phyloP scores from a whole-genome alignment of 2,329 filamentous ascomycete genomes.

The Fusarium clavum region DNA sequence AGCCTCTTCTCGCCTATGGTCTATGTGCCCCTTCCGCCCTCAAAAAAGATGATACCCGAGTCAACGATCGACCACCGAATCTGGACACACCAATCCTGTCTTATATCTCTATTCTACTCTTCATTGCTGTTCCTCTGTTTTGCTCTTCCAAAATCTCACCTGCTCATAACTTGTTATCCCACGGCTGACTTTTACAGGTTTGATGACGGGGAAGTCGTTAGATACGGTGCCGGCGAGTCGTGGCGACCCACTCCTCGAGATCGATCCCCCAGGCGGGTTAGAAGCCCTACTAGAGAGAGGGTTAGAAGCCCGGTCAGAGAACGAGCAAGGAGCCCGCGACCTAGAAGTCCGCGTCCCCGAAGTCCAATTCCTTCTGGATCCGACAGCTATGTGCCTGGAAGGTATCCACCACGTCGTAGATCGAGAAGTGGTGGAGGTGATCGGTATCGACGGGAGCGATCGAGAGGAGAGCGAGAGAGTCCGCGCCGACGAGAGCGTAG shows the following conservation, averaged over 20 bases:
- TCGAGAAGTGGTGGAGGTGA: constrained; percentile 57
- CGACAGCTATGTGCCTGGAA: constrained; percentile 60
- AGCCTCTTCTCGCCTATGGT: neutral
- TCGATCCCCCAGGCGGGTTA: constrained; percentile 56
- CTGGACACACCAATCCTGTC: neutral
- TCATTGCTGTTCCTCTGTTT: constrained; percentile 5
- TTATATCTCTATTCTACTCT: neutral
- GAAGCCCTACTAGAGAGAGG: constrained; percentile 50
- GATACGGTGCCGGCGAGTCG: constrained; percentile 71
- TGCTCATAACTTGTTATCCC: neutral
- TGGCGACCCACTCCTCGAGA: constrained; percentile 68
- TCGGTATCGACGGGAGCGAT: constrained; percentile 57
- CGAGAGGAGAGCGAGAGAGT: constrained; percentile 55
- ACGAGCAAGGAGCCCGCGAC: constrained; percentile 51
- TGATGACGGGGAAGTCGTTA: constrained; percentile 71
- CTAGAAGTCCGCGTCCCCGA: constrained; percentile 54
- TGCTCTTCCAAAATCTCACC: neutral
- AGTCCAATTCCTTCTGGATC: constrained; percentile 54
- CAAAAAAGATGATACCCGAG: neutral
- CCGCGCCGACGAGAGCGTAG: constrained; percentile 53
- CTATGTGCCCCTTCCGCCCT: neutral
- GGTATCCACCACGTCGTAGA: constrained; percentile 56
- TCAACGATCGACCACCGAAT: neutral
- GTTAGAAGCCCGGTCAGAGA: constrained; percentile 50
- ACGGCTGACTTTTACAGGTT: constrained; percentile 56